Conservation (phyloP, 2,329 filamentous ascomycete genomes). For the Aureobasidium sp. region DNA sequence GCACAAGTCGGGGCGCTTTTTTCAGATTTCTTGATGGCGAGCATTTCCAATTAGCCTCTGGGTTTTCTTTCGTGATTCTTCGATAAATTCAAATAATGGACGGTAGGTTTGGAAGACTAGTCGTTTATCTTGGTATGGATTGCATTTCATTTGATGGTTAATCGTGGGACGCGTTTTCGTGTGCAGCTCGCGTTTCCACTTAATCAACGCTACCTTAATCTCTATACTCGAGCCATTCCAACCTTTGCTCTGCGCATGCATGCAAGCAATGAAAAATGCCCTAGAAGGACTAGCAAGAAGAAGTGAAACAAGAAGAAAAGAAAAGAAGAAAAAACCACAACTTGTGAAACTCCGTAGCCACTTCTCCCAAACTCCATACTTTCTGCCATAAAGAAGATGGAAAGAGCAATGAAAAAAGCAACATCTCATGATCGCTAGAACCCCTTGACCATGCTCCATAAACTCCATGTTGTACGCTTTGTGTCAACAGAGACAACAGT, state of each 20-base stretch:
- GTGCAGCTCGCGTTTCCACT: not conserved
- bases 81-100: not conserved
- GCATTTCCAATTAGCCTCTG: slow-evolving; percentile 22
- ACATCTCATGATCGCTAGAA: not conserved
- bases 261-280: not conserved
- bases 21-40: slow-evolving; percentile 31
- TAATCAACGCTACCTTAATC: not conserved
- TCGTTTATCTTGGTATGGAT: not conserved
- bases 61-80: not conserved
- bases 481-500: not conserved
- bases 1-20: slow-evolving; percentile 27
- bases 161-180: not conserved
- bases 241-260: not conserved
- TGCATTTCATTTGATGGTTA: not conserved
- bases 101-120: not conserved
- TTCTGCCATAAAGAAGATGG: not conserved
- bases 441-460: not conserved
- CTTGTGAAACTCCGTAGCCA: not conserved
- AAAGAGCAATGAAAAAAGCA: not conserved
- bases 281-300: not conserved
- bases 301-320: not conserved
- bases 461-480: not conserved
- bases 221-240: not conserved
- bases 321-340: not conserved
- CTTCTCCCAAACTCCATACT: not conserved